Percentiles rank a stretch among this genome's conserved stretches.
phyloP scores from a whole-genome alignment of 1,284 basidiomycete species.

The Sanghuangporus weigelae region DNA sequence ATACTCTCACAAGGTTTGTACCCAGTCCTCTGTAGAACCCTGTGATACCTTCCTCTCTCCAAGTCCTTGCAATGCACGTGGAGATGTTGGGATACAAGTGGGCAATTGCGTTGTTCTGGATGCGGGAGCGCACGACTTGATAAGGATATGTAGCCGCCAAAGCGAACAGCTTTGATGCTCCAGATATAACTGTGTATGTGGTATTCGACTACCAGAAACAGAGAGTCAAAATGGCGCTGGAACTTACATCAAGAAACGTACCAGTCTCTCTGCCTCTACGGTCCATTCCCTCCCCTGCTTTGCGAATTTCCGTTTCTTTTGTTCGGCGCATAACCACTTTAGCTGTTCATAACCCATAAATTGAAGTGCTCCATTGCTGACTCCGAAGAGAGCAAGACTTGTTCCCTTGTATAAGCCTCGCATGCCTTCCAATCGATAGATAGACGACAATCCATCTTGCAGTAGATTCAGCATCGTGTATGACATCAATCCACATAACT shows the following conservation, averaged over 20 bases:
- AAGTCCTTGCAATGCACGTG: conserved; percentile 76
- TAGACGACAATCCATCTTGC: conserved; percentile 71
- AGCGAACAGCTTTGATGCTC: conserved; percentile 83
- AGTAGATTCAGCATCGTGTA: background rate
- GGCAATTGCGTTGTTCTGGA: conserved; percentile 70
- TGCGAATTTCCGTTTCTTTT: conserved; percentile 58
- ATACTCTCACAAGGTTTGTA: conserved; percentile 93
- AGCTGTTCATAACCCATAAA: conserved; percentile 97
- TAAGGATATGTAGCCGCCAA: conserved; percentile 92
- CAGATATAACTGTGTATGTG: conserved; percentile 91
- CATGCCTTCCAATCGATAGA: conserved; percentile 72
- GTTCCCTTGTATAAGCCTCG: conserved; percentile 87
- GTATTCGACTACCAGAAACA: conserved; percentile 67
- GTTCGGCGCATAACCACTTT: conserved; percentile 84
- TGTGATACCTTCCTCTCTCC: conserved; percentile 69
- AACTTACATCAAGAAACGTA: conserved; percentile 27
- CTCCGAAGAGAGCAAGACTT: conserved; percentile 85
- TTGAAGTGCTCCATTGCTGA: conserved; percentile 93
- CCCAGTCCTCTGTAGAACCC: conserved; percentile 96
- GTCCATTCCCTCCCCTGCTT: conserved; percentile 59
- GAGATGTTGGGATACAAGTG: conserved; percentile 79
- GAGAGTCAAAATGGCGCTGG: background rate
- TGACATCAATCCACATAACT: conserved; percentile 27
- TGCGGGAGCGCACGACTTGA: conserved; percentile 91
- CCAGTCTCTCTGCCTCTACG: conserved; percentile 78